These are phyloP conservation scores for Ganoderma leucocontextum DNA, from an alignment of 1,284 basidiomycete genomes.

Conservation along the genomic window DNA sequence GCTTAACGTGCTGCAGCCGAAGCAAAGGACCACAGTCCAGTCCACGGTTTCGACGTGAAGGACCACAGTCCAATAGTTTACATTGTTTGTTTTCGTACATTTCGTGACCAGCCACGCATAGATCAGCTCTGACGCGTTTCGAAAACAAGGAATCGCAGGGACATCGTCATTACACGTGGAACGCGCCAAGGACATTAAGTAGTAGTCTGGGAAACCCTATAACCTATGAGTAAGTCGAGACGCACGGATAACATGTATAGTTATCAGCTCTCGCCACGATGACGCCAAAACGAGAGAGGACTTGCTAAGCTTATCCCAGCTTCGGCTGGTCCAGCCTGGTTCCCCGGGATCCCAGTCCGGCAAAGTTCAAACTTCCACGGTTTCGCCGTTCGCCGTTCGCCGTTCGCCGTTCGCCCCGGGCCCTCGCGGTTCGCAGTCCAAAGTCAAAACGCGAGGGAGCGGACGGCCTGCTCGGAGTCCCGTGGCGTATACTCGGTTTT, in stretches of 20 bases:
- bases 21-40: no score
- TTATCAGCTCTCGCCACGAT: background rate
- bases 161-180: background rate
- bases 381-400: background rate
- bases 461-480: conserved; percentile 1
- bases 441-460: background rate
- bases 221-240: background rate
- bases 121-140: no score
- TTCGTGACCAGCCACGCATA: no score
- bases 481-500: background rate
- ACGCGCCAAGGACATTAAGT: background rate
- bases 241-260: background rate
- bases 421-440: background rate
- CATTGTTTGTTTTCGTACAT: no score
- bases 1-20: no score
- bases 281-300: background rate
- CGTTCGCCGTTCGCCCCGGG: no score
- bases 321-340: background rate
- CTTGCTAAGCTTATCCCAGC: conserved; percentile 7
- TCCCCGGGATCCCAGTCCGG: background rate
- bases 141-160: no score
- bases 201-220: no score
- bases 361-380: background rate
- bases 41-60: background rate
- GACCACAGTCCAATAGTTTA: no score